Conservation (phyloP, 148 eudicot species). For the Beta vulgaris region DNA sequence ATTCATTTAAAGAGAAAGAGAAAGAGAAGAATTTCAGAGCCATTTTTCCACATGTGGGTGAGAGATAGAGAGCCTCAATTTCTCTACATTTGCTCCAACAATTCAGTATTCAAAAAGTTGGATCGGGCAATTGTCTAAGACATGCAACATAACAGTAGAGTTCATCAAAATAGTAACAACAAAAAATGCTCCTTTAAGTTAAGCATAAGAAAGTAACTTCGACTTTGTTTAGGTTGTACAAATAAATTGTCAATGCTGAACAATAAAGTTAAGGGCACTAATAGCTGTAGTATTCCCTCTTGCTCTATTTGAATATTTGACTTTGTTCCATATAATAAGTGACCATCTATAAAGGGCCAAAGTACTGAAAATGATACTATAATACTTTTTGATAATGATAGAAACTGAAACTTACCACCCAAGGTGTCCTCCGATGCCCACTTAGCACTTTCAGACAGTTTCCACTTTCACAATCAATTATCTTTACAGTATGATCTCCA, state of each 20-base stretch:
- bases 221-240: background rate
- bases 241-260: background rate
- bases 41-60: background rate
- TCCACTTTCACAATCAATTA: constrained; percentile 77
- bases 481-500: constrained; percentile 97
- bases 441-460: constrained; percentile 78
- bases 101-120: background rate
- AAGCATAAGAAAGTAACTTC: background rate
- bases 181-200: background rate
- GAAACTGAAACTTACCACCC: constrained; percentile 72
- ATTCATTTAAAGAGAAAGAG: background rate
- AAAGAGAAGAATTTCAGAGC: background rate
- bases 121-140: background rate
- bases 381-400: background rate
- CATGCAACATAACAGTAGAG: too few species aligned
- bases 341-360: background rate
- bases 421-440: constrained; percentile 98
- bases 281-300: background rate
- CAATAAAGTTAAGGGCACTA: background rate
- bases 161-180: background rate
- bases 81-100: background rate
- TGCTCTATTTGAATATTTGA: background rate
- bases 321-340: background rate
- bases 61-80: background rate
- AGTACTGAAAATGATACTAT: background rate